Base-by-base conservation (phyloP, 768 basidiomycete species). In the Suillus ampliporus region DNA sequence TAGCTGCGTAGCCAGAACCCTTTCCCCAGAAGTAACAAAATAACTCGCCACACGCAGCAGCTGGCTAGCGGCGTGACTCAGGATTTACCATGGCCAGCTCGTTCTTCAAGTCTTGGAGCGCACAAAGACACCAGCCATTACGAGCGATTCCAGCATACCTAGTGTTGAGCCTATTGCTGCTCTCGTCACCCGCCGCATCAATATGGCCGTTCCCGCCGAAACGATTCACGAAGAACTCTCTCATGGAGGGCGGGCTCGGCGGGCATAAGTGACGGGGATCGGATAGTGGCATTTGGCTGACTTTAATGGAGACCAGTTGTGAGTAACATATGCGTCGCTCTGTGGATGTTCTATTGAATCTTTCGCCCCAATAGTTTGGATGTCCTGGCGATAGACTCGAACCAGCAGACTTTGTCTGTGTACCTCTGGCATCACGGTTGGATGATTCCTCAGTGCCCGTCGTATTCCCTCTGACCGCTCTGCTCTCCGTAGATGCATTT, bases 251-350 rank as follows among this genome's bases (percentile, higher is more conserved):
- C 94, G 3, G 96, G 95, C 9, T 78, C 88, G 1, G 80, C 96
- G 74, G 96, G 95, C 2, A 77, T 98, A 37, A 83, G 83, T 52
- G 83, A 81, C n/a, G 84, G 86, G 58, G 88, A 86, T 31, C 83
- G 91, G 57, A 84, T 97, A 21, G 83, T 94, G 63, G 96, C 95
- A 9, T 92, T 94, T 69, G 97, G 95, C n/a, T 37, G 97, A 99
- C 79, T 97, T 96, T 75, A 88, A 98, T 74, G 95, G 93, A 5
- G 95, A 99, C 75, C 95, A 98, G 74, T 91, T 92, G 95, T 97
- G 73, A 72, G 92, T 78, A 21, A 62, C 5, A 11, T 23, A 13
- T 34, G 40, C 51, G 44, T 35, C 11, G 8, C 14, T 37, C 53
- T 44, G 31, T 37, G 17, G 34, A 50, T 60, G 28, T 46, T 44